Conservation (phyloP, 78 protist species). For the Anaeramoeba flamelloides region DNA sequence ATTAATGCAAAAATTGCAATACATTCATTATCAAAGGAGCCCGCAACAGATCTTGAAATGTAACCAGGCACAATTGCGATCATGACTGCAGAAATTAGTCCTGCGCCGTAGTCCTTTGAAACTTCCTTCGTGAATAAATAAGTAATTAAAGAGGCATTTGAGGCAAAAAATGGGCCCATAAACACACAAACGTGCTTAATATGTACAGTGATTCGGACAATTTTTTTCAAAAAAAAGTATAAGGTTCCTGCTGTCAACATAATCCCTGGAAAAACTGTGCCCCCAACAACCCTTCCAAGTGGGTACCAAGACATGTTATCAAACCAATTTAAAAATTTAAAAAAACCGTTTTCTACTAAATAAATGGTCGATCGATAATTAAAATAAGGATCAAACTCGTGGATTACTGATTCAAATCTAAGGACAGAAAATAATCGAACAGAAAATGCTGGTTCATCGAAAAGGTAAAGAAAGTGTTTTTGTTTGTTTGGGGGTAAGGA, state of each 20-base stretch:
- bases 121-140: neutral
- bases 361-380: slow-evolving; percentile 31
- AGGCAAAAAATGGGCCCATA: neutral
- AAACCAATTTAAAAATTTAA: slow-evolving; percentile 20
- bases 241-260: neutral
- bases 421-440: slow-evolving; percentile 72
- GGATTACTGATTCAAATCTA: slow-evolving; percentile 57
- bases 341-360: slow-evolving; percentile 11
- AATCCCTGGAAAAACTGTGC: slow-evolving; percentile 28
- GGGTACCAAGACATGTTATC: slow-evolving; percentile 28
- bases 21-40: slow-evolving; percentile 30
- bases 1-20: slow-evolving; percentile 16
- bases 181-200: slow-evolving; percentile 4
- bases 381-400: slow-evolving; percentile 32
- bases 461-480: too few relatives aligned
- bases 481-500: too few relatives aligned
- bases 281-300: slow-evolving; percentile 26
- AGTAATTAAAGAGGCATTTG: neutral
- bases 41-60: slow-evolving; percentile 23
- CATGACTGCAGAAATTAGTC: slow-evolving; percentile 6
- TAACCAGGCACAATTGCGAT: slow-evolving; percentile 19
- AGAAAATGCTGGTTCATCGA: too few relatives aligned
- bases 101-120: neutral
- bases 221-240: neutral
- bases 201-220: slow-evolving; percentile 3